These are phyloP conservation scores for Xylaria sp. DNA, from an alignment of 2,329 filamentous ascomycete species.

Conservation along the genomic window DNA sequence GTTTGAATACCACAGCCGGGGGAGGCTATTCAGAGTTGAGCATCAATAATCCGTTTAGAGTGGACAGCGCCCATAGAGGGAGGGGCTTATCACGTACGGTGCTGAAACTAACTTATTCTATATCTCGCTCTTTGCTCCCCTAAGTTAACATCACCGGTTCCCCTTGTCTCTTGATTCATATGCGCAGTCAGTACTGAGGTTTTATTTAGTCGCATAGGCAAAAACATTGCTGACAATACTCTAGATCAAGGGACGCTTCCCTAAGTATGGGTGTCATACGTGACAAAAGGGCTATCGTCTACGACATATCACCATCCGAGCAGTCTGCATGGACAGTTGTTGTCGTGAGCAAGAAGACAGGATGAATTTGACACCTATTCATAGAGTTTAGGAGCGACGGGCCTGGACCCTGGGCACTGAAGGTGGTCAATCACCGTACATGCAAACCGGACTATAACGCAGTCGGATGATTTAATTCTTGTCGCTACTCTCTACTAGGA, in stretches of 20 bases:
- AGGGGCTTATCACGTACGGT: neutral
- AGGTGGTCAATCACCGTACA: no score
- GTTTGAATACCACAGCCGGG: neutral
- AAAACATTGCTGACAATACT: neutral
- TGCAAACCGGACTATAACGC: neutral
- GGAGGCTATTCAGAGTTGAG: neutral
- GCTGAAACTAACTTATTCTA: neutral
- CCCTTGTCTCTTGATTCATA: neutral
- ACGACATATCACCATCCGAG: neutral
- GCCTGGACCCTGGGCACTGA: neutral
- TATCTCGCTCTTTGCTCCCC: constrained; percentile 18
- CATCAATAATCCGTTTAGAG: neutral
- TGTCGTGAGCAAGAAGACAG: neutral
- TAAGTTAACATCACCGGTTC: constrained; percentile 31
- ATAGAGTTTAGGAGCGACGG: neutral
- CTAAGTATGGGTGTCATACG: neutral
- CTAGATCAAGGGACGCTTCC: neutral
- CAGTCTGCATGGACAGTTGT: neutral
- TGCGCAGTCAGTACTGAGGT: neutral
- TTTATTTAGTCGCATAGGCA: neutral
- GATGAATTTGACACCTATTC: neutral
- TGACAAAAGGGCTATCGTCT: neutral
- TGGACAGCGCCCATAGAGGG: neutral
- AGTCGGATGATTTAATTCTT: no score
- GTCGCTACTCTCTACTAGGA: neutral